Conservation (phyloP, 805 yeast genomes). For the Hagleromyces aurorensis region DNA sequence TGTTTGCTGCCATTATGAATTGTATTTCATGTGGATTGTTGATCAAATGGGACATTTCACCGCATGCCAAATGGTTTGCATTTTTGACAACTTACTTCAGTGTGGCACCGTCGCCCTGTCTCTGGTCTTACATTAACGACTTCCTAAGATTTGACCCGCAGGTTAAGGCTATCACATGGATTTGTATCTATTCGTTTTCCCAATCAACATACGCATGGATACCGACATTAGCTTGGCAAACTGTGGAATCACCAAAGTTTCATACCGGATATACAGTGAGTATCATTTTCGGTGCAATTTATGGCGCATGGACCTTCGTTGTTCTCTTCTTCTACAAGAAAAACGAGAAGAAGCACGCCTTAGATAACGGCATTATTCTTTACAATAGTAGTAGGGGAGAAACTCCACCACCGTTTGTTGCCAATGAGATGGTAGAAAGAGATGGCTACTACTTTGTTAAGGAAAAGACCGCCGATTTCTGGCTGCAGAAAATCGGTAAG, state of each 20-base stretch:
- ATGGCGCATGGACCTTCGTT: constrained; percentile 42
- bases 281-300: constrained; percentile 39
- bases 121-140: constrained; percentile 52
- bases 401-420: constrained; percentile 25
- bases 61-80: constrained; percentile 57
- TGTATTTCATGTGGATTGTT: constrained; percentile 45
- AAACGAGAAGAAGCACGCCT: constrained; percentile 41
- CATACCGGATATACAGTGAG: constrained; percentile 47
- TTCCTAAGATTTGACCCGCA: constrained; percentile 50
- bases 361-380: constrained; percentile 41
- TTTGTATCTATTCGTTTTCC: constrained; percentile 48
- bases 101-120: constrained; percentile 56
- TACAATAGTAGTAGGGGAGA: constrained; percentile 36
- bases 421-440: constrained; percentile 20
- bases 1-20: constrained; percentile 46
- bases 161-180: constrained; percentile 48
- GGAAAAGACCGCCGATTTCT: too few relatives aligned
- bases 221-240: constrained; percentile 44
- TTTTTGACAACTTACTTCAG: constrained; percentile 52
- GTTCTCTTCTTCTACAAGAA: constrained; percentile 47
- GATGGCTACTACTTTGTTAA: constrained; percentile 25
- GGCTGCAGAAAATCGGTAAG: too few relatives aligned
- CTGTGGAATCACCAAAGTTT: constrained; percentile 50
- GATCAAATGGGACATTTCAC: constrained; percentile 52
- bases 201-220: constrained; percentile 56